Evolutionary conservation across 2,329 filamentous ascomycete genomes (phyloP), one percentile per base, ranked within the genome.

Genomic region (Coniochaeta pulveracea): DNA sequence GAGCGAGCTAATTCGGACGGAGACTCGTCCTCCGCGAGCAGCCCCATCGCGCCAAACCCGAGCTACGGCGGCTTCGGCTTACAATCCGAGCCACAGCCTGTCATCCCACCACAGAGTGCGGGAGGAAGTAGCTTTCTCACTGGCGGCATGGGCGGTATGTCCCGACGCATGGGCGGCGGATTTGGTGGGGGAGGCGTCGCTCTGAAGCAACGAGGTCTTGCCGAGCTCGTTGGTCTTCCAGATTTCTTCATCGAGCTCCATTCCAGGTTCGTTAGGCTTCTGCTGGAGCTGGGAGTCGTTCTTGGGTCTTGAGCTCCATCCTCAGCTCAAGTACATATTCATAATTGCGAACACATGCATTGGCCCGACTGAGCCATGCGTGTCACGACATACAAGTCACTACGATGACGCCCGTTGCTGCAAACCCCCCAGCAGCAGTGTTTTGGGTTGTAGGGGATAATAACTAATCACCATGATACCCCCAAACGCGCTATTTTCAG

Each of bases 231-330:
- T 18, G 76, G 76, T 14, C 58, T 73, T 43, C 74, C 76, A 4
- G 76, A 80, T 47, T 76, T 81, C 46, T 81, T 81, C 43, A 70
- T 80, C 36, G 69, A 79, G 55, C 55, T 81, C 39, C 76, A 81
- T 50, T 58, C 64, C 24, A 64, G 66, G 40, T 81, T 81, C 47
- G 76, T 80, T 17, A 64, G 67, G 46, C 57, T 81, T 25, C 55
- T 80, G 34, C 60, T 76, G 11, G 72, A 79, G 49, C 58, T 76
- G 18, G 66, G 68, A 11, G 64, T 72, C 10, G 63, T 65, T 16
- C 49, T 74, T 26, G 69, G 61, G 39, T 63, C 66, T 8, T 73
- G 41, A 51, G 21, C n/a, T n/a, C n/a, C n/a, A n/a, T n/a, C n/a
- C n/a, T n/a, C n/a, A n/a, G n/a, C n/a, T n/a, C n/a, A n/a, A n/a